Percentiles rank a stretch among this genome's conserved stretches.
phyloP scores from a whole-genome alignment of 1,284 basidiomycete genomes.

The Paramarasmius palmivorus region DNA sequence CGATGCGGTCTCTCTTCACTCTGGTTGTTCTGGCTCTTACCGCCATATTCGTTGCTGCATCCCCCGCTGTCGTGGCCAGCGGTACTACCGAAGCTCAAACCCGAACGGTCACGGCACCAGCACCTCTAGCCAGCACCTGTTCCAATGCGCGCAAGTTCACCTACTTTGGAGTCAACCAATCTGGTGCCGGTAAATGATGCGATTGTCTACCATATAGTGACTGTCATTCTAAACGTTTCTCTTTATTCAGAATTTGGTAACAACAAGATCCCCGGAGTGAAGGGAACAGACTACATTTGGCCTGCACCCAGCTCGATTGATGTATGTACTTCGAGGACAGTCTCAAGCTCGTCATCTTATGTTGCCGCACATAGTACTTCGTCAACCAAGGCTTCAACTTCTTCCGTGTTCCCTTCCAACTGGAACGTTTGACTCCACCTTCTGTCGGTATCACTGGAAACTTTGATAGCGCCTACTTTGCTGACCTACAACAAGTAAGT shows the following conservation, averaged over 20 bases:
- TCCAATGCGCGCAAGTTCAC: conserved; percentile 51
- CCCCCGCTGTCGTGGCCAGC: conserved; percentile 25
- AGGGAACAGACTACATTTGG: conserved; percentile 13
- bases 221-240: too few species aligned
- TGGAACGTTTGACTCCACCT: conserved; percentile 57
- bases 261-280: neutral
- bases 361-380: conserved; percentile 46
- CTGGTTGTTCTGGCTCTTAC: neutral
- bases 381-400: conserved; percentile 58
- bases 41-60: conserved; percentile 10
- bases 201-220: conserved; percentile 41
- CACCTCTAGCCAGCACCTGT: conserved; percentile 24
- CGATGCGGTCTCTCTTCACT: conserved; percentile 1
- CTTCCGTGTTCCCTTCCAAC: conserved; percentile 62
- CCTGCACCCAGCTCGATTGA: conserved; percentile 14
- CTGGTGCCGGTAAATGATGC: conserved; percentile 41
- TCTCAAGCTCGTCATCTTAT: conserved; percentile 16
- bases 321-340: conserved; percentile 13
- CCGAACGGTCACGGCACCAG: neutral
- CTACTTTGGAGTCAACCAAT: conserved; percentile 64
- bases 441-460: conserved; percentile 52
- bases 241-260: neutral
- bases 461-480: conserved; percentile 54
- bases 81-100: conserved; percentile 9
- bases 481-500: conserved; percentile 45